These are phyloP conservation scores for Podaxis mareebaensis DNA, from an alignment of 768 basidiomycete species.

Conservation along the genomic window DNA sequence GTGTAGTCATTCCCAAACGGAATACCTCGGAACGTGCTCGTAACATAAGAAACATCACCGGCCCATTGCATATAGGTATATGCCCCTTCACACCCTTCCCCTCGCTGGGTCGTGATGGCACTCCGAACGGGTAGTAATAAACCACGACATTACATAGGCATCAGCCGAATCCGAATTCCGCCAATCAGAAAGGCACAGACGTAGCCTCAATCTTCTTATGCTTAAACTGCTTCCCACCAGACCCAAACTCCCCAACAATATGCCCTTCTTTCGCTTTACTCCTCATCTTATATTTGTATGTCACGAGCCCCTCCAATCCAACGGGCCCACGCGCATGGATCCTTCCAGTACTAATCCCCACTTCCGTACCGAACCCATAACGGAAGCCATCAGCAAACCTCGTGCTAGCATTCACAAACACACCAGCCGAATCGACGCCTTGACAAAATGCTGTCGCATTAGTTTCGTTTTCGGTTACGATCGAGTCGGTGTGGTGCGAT, in stretches of 20 bases:
- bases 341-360: constrained; percentile 94
- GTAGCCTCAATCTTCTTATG: constrained; percentile 51
- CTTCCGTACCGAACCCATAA: constrained; percentile 97
- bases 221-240: constrained; percentile 73
- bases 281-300: constrained; percentile 93
- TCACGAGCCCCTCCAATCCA: constrained; percentile 89
- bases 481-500: constrained; percentile 93
- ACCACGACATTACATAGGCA: not conserved
- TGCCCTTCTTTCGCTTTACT: constrained; percentile 78
- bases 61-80: no score
- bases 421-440: constrained; percentile 89
- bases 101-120: no score
- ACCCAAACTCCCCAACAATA: constrained; percentile 83
- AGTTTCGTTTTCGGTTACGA: constrained; percentile 77
- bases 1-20: no score
- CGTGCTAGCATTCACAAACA: constrained; percentile 93
- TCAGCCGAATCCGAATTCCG: not conserved
- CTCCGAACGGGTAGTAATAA: no score
- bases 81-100: no score
- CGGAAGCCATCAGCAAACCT: constrained; percentile 96
- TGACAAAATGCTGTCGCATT: constrained; percentile 76
- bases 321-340: constrained; percentile 98
- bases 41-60: no score
- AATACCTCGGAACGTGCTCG: no score
- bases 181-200: constrained; percentile 43